Base-by-base conservation (phyloP, 192 early-diverging fungal genomes). In the Backusella circina region DNA sequence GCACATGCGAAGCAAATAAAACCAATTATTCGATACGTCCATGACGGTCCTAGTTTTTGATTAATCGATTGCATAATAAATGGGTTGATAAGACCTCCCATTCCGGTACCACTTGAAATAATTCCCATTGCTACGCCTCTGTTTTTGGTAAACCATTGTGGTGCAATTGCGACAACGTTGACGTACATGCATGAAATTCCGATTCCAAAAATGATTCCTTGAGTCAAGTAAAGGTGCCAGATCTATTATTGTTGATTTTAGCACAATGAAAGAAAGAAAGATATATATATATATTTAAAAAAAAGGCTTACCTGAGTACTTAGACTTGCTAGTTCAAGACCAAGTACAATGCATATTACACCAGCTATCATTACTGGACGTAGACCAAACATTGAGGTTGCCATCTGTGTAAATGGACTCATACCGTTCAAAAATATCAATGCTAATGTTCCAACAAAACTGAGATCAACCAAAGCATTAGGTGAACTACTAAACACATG, bases 31-130 rank as follows among this genome's bases (percentile, higher is more conserved):
- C 75, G 72, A 28, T 81, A 81, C 6, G 79, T 77, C 90, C 91
- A 92, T 5, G 70, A 50, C 23, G 84, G 78, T 1, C 90, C 93
- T 15, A 91, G 44, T 7, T 50, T 72, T 30, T 81, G 79, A 32
- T 94, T 84, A 13, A 94, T 82, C 32, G 77, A 35, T 30, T 85
- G 86, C 71, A 85, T 84, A 28, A 93, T 79, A n/a, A 87, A 86
- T 1, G 88, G 82, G 73, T 92, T 81, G 23, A 87, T 83, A 9
- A 94, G 79, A 1, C 92, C 93, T 44, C 94, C 94, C 64, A 93
- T 76, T 18, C 94, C 94, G 10, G 87, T 84, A 2, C 94, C 94
- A 51, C 90, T 72, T 28, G 83, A 80, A n/a, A 86, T 83, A 36
- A 86, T 81, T 9, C 90, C 90, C 1, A 87, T 70, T 3, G 90